These are phyloP conservation scores for Leccinum sublutescens DNA, from an alignment of 768 basidiomycete genomes.

Conservation along the genomic window DNA sequence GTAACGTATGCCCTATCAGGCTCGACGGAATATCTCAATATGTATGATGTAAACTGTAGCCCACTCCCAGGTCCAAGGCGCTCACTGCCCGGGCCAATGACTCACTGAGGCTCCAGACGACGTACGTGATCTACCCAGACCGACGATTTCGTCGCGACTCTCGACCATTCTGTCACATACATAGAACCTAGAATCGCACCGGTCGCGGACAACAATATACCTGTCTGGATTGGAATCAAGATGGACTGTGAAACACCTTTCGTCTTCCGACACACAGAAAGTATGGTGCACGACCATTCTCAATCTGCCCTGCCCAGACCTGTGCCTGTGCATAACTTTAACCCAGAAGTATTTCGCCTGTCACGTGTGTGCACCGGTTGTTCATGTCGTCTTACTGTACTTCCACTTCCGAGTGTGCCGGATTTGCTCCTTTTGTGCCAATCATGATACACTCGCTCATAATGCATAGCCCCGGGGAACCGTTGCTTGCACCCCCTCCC, in stretches of 20 bases:
- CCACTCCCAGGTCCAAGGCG: not conserved
- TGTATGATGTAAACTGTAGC: not conserved
- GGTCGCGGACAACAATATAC: not conserved
- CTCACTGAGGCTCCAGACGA: not conserved
- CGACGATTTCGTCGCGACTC: not conserved
- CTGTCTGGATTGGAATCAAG: not conserved
- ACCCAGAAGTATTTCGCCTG: not conserved
- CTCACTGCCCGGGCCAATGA: not conserved
- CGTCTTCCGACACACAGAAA: not conserved
- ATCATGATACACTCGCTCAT: not conserved
- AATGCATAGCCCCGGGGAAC: not conserved
- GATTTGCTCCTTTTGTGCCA: not conserved
- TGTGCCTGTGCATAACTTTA: not conserved
- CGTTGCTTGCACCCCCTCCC: not conserved
- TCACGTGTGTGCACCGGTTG: not conserved
- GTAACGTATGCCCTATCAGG: not conserved
- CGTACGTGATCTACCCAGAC: not conserved
- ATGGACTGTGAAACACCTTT: not conserved
- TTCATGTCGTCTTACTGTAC: not conserved
- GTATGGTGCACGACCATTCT: not conserved
- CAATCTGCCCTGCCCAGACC: not conserved
- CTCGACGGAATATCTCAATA: not conserved
- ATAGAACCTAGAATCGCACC: not conserved
- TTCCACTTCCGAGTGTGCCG: not conserved
- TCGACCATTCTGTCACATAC: not conserved